Conservation (phyloP, 805 yeast genomes). For the Zygoascus flipseniorum region DNA sequence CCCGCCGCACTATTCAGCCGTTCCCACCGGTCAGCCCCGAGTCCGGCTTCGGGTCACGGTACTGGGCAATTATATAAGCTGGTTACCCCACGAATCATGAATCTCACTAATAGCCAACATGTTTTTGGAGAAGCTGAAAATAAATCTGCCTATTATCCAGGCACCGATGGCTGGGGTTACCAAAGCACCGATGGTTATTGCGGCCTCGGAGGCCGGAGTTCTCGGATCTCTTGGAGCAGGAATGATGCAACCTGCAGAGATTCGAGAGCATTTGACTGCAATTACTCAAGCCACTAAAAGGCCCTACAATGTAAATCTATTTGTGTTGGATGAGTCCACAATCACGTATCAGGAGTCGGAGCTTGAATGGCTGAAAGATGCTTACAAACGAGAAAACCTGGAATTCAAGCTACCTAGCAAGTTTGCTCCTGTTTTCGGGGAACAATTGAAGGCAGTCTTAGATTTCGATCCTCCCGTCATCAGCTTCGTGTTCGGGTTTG, state of each 20-base stretch:
- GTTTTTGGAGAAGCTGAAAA: slow-evolving; percentile 1
- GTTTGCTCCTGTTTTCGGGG: slow-evolving; percentile 12
- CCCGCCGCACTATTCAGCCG: no score
- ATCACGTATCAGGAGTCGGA: slow-evolving; percentile 1
- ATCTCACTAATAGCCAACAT: background rate
- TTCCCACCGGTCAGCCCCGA: background rate
- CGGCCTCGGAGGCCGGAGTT: slow-evolving; percentile 37
- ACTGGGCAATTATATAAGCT: background rate
- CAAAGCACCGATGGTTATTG: slow-evolving; percentile 37
- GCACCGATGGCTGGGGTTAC: slow-evolving; percentile 57
- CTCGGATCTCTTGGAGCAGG: slow-evolving; percentile 43
- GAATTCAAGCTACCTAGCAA: slow-evolving; percentile 4
- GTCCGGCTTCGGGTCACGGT: background rate
- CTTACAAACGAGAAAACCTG: background rate
- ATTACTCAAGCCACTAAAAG: slow-evolving; percentile 5
- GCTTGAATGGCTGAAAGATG: slow-evolving; percentile 9
- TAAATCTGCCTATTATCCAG: slow-evolving; percentile 32
- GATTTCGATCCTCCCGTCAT: slow-evolving; percentile 25
- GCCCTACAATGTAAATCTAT: slow-evolving; percentile 21
- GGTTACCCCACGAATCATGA: no score
- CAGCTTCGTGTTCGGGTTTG: slow-evolving; percentile 49
- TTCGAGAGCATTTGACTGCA: slow-evolving; percentile 7
- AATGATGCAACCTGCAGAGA: slow-evolving; percentile 15
- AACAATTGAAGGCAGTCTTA: slow-evolving; percentile 11
- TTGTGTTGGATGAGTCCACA: slow-evolving; percentile 7